Conservation (phyloP, 345 rosid species). For the Gossypium australe region DNA sequence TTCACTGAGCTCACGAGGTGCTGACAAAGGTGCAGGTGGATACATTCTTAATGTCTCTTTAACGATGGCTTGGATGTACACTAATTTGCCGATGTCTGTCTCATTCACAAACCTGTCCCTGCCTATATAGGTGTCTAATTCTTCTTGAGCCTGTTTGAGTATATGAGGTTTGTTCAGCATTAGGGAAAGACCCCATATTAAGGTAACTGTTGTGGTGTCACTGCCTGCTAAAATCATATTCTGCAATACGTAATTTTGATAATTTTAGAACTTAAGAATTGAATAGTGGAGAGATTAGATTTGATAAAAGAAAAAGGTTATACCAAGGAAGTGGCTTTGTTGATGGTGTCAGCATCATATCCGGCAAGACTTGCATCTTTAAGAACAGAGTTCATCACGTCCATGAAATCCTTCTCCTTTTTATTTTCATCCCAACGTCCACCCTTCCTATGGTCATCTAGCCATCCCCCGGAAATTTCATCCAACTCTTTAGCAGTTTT, state of each 20-base stretch:
- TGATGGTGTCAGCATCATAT: slow-evolving; percentile 28
- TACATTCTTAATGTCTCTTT: slow-evolving; percentile 36
- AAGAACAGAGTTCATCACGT: slow-evolving; percentile 21
- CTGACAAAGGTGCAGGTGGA: slow-evolving; percentile 30
- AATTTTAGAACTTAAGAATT: too few relatives aligned
- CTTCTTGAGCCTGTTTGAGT: slow-evolving; percentile 17
- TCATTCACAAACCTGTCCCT: slow-evolving; percentile 21
- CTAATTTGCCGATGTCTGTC: slow-evolving; percentile 24
- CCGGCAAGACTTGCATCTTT: slow-evolving; percentile 12
- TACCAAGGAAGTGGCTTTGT: slow-evolving; percentile 33
- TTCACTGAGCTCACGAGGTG: slow-evolving; percentile 4
- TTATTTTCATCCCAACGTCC: background rate
- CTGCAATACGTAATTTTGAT: background rate
- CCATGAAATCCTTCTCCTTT: slow-evolving; percentile 29
- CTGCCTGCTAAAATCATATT: slow-evolving; percentile 20
- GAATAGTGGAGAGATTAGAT: background rate
- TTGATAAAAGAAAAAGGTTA: background rate
- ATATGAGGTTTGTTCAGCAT: slow-evolving; percentile 16
- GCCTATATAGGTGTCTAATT: slow-evolving; percentile 22
- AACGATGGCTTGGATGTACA: slow-evolving; percentile 32
- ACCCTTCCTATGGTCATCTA: slow-evolving; percentile 20
- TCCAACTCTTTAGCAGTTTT: slow-evolving; percentile 25
- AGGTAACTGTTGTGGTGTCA: slow-evolving; percentile 17
- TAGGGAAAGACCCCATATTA: slow-evolving; percentile 21
- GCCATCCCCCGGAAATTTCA: slow-evolving; percentile 14